Base-by-base conservation (phyloP, 306 rosid species). In the Casuarina glauca region DNA sequence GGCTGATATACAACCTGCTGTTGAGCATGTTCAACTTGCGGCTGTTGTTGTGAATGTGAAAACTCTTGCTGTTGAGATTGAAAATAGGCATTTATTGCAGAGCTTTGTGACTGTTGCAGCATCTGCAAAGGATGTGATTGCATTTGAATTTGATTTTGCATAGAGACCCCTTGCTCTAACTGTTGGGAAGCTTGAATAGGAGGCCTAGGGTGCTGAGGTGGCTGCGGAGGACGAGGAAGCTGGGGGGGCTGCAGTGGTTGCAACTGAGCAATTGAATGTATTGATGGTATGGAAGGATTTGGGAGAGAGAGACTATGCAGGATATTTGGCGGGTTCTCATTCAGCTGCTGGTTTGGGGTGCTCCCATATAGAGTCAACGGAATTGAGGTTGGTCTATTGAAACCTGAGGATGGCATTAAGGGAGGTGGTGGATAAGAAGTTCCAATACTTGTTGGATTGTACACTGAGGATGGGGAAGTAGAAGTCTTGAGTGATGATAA, bases 161-260 rank as follows among this genome's bases (percentile, higher is more conserved):
- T 76, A 72, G 89, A 49, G 74, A 82, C 72, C 69, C 87, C 92
- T 66, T 84, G 96, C 72, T 96, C 99, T 76, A 91, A 73, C 82
- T 87, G 99, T 67, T 85, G 92, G 60, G 96, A 88, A 73, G 90
- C 84, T 76, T 86, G 92, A 76, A 83, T 77, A 55, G 99, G 91
- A 10, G 96, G 97, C 90, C 98, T 91, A 32, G 84, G 97, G 82
- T 87, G 94, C 82, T 95, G 97, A 46, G 99, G 94, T n/a, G 96
- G 97, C 74, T 91, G 97, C 2, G 97, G 96, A 73, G 96, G 98
- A 10, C 97, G 96, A 58, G 96, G 89, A 85, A 91, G 89, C 91
- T 96, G 99, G 54, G 99, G 99, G 48, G 98, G 97, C 84, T 96
- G 98, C 84, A 96, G 81, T 48, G 98, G 99, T 90, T 90, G 99